Evolutionary conservation across 441 rosid species (phyloP).

Genomic region (Gossypium gossypioides): DNA sequence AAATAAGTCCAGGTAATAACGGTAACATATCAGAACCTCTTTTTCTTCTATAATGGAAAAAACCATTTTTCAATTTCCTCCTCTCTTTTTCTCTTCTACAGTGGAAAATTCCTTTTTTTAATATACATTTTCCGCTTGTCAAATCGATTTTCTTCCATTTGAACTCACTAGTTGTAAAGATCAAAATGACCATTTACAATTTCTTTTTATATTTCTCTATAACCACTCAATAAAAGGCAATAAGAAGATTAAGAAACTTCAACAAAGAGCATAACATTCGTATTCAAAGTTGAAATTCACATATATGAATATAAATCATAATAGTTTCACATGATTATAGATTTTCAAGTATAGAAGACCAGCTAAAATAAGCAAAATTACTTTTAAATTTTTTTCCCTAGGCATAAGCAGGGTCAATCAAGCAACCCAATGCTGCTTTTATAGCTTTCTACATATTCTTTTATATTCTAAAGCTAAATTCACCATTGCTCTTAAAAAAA

Average conservation of each 20-base stretch:
- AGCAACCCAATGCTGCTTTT: background rate
- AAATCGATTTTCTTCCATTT: constrained; percentile 1
- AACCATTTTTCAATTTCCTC: constrained; percentile 11
- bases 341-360: background rate
- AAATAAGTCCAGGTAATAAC: background rate
- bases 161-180: constrained; percentile 18
- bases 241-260: background rate
- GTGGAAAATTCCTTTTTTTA: no score
- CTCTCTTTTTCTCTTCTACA: background rate
- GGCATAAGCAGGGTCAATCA: background rate
- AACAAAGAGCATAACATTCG: background rate
- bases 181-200: background rate
- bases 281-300: background rate
- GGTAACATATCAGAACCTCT: background rate
- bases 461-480: background rate
- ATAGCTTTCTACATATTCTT: background rate
- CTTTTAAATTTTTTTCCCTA: background rate
- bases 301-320: background rate
- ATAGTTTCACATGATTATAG: background rate
- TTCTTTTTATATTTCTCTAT: background rate
- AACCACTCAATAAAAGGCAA: background rate
- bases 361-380: background rate
- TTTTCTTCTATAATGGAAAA: background rate
- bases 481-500: background rate
- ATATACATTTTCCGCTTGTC: background rate